Conservation (phyloP, 2,329 filamentous ascomycete genomes). For the Pestalotiopsis sp. region DNA sequence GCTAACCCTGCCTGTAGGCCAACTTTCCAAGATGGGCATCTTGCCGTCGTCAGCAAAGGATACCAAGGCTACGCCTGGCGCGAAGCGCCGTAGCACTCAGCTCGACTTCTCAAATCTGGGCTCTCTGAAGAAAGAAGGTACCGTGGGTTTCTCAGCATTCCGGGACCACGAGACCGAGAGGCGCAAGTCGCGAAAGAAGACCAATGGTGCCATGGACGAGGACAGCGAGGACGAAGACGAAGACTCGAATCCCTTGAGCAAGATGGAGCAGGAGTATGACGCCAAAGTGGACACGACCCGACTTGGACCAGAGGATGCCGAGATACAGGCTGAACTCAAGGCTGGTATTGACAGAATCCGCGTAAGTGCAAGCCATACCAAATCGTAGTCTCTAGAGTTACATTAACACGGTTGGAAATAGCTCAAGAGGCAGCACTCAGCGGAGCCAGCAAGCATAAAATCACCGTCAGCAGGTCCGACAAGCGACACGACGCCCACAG, state of each 20-base stretch:
- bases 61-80: constrained; percentile 58
- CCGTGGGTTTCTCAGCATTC: constrained; percentile 88
- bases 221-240: constrained; percentile 79
- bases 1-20: constrained; percentile 55
- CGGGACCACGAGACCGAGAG: constrained; percentile 69
- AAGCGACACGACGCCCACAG: constrained; percentile 41
- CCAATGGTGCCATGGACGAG: constrained; percentile 66
- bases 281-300: constrained; percentile 62
- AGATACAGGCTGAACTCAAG: constrained; percentile 72
- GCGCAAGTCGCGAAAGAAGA: constrained; percentile 63
- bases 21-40: constrained; percentile 96
- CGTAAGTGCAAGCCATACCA: constrained; percentile 42
- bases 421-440: constrained; percentile 81
- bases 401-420: constrained; percentile 34
- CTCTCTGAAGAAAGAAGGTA: constrained; percentile 82
- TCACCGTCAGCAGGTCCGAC: constrained; percentile 46
- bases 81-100: constrained; percentile 81
- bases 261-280: constrained; percentile 62
- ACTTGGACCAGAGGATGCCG: constrained; percentile 70
- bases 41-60: constrained; percentile 65
- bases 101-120: constrained; percentile 84
- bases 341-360: constrained; percentile 83
- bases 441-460: constrained; percentile 62
- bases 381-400: constrained; percentile 23
- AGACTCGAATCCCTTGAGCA: constrained; percentile 59